phyloP scores from a whole-genome alignment of 2,329 filamentous ascomycete species.

The Cadophora sp. region DNA sequence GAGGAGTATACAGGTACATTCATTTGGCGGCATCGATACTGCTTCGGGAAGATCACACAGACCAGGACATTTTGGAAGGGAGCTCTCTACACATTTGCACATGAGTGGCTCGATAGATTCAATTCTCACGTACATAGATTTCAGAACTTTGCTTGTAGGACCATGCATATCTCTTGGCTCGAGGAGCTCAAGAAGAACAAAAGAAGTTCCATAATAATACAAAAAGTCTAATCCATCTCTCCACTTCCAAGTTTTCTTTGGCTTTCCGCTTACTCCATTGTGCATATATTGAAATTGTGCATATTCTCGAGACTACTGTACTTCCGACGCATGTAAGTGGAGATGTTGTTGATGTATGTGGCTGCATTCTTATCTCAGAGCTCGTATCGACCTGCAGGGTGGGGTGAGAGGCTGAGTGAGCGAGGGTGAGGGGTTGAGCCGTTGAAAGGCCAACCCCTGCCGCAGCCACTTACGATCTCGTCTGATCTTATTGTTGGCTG shows the following conservation, averaged over 20 bases:
- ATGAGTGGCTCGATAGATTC: conserved; percentile 35
- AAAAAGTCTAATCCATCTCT: background rate
- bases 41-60: conserved; percentile 25
- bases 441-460: background rate
- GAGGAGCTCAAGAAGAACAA: background rate
- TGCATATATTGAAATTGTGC: conserved; percentile 8
- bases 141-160: conserved; percentile 23
- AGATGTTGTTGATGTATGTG: background rate
- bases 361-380: conserved; percentile 3
- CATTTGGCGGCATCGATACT: conserved; percentile 34
- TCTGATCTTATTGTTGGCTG: conserved; percentile 8
- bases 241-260: background rate
- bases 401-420: background rate
- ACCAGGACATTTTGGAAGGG: conserved; percentile 32
- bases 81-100: conserved; percentile 33
- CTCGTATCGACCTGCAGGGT: conserved; percentile 13
- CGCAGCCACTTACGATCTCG: background rate
- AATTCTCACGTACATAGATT: conserved; percentile 35
- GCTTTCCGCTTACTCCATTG: background rate
- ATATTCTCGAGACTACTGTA: background rate
- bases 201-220: background rate
- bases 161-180: conserved; percentile 16
- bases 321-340: conserved; percentile 4
- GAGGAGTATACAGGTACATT: conserved; percentile 33
- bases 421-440: background rate